Conservation (phyloP, 2,329 filamentous ascomycete species). For the Xenoacremonium recifei region DNA sequence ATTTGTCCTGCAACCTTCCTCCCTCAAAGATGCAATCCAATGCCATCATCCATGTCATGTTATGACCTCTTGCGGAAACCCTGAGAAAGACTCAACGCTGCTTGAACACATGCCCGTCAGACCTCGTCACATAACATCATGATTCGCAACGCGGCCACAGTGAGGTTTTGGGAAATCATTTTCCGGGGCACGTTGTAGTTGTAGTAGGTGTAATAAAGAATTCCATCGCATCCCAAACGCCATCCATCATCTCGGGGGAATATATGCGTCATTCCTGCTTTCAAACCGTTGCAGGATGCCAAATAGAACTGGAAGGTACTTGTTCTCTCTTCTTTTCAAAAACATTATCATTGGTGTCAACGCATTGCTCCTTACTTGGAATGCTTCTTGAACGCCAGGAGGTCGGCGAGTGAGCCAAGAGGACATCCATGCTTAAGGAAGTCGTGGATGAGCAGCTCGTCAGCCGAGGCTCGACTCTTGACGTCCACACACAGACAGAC, state of each 20-base stretch:
- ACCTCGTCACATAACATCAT: not conserved
- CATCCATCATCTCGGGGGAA: constrained; percentile 26
- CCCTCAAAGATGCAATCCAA: not conserved
- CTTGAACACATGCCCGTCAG: not conserved
- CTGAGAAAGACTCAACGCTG: not conserved
- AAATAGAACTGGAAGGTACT: constrained; percentile 14
- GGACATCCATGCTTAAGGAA: constrained; percentile 92
- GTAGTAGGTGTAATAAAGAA: no score
- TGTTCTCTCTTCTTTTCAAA: constrained; percentile 17
- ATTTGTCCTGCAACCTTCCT: not conserved
- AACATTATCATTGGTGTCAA: constrained; percentile 4
- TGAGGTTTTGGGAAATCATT: not conserved
- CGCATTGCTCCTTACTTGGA: constrained; percentile 49
- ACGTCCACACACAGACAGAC: constrained; percentile 97
- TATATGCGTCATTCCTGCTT: constrained; percentile 26
- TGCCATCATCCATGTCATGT: no score
- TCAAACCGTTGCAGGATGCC: constrained; percentile 22
- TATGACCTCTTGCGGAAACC: not conserved
- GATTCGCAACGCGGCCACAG: not conserved
- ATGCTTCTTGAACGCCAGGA: constrained; percentile 83
- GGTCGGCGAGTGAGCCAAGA: constrained; percentile 76
- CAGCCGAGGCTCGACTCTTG: constrained; percentile 86
- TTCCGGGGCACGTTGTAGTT: constrained; percentile 21
- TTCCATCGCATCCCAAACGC: constrained; percentile 25
- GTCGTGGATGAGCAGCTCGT: constrained; percentile 86